These are phyloP conservation scores for Hypoxylon lienhwacheense DNA, from an alignment of 495 filamentous ascomycete genomes.

Conservation along the genomic window DNA sequence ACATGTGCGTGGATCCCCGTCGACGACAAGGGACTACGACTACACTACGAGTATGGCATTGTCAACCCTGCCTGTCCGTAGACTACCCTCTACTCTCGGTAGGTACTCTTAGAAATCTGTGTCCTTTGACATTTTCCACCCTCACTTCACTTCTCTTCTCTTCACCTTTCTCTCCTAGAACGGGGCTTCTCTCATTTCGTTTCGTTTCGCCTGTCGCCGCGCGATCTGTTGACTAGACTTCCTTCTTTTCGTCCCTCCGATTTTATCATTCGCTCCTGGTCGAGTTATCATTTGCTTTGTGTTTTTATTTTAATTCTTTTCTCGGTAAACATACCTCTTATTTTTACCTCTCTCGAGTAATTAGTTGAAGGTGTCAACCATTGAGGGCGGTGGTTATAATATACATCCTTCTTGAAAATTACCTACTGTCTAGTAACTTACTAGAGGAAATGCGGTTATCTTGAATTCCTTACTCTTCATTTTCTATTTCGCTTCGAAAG, in stretches of 20 bases:
- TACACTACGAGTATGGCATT: too few relatives aligned
- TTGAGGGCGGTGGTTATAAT: slow-evolving; percentile 3
- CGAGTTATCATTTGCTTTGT: slow-evolving; percentile 22
- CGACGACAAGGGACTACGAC: slow-evolving; percentile 3
- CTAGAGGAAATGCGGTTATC: slow-evolving; percentile 23
- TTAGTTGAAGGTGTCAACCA: not conserved
- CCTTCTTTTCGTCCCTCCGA: slow-evolving; percentile 11
- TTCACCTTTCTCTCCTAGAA: slow-evolving; percentile 32
- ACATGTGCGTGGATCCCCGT: slow-evolving; percentile 12
- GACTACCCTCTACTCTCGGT: too few relatives aligned
- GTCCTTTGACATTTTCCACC: slow-evolving; percentile 24
- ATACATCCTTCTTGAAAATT: not conserved
- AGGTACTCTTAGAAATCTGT: slow-evolving; percentile 14
- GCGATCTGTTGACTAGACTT: slow-evolving; percentile 15
- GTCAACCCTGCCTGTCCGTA: too few relatives aligned
- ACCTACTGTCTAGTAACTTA: not conserved
- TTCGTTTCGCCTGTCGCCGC: slow-evolving; percentile 36
- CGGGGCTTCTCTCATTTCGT: slow-evolving; percentile 28
- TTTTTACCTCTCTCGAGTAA: not conserved
- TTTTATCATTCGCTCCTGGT: slow-evolving; percentile 27
- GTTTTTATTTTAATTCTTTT: not conserved
- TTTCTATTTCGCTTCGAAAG: slow-evolving; percentile 16
- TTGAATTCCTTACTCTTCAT: slow-evolving; percentile 3
- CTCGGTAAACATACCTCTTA: not conserved
- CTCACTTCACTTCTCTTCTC: slow-evolving; percentile 12